Evolutionary conservation across 805 yeast species (phyloP), one percentile per base, ranked within the genome.

Genomic region (Blastobotrys mokoenaii): DNA sequence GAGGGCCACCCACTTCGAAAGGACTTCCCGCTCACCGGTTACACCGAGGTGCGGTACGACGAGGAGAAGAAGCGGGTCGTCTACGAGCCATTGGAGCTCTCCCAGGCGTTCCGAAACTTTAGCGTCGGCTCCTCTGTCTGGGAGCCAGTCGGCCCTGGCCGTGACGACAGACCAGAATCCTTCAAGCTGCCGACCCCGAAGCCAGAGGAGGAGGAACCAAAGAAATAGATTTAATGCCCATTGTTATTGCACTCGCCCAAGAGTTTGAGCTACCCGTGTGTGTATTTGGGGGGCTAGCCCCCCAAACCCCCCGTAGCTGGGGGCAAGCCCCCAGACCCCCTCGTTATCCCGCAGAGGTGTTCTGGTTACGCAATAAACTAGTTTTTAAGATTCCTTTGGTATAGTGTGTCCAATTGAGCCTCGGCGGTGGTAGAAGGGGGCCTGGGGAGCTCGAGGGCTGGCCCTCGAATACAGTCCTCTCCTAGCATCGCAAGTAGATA

Each of bases 91-190:
- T 73, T 86, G 60, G 95, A 86, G 70, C 73, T 86, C 63, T 84
- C 95, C 29, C 95, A 86, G 69, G 95, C 95, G 11, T 86, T 86
- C 79, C 79, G 95, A 73, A 83, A 84, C 72, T 86, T 86, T 70
- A 71, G 84, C 22, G 94, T 84, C 40, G 95, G 95, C 40, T 80
- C 90, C 9, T 79, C 90, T 29, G 87, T 83, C 40, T 86, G 95
- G 93, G 95, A 86, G 65, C 95, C 83, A 55, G 90, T 85, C 55
- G 95, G 95, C 47, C 82, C 80, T 15, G 95, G 95, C 58, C 72
- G 76, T 50, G 95, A 86, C 63, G 77, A 73, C 54, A 79, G 90
- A 18, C 95, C 95, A 5, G 88, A 80, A 51, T 66, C 77, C 35
- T 86, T 85, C 74, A 81, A 81, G 64, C 77, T 86, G 59, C 95